Evolutionary conservation across 768 basidiomycete genomes (phyloP), one percentile per base, ranked within the genome.

Genomic region (Rhodotorula babjevae): DNA sequence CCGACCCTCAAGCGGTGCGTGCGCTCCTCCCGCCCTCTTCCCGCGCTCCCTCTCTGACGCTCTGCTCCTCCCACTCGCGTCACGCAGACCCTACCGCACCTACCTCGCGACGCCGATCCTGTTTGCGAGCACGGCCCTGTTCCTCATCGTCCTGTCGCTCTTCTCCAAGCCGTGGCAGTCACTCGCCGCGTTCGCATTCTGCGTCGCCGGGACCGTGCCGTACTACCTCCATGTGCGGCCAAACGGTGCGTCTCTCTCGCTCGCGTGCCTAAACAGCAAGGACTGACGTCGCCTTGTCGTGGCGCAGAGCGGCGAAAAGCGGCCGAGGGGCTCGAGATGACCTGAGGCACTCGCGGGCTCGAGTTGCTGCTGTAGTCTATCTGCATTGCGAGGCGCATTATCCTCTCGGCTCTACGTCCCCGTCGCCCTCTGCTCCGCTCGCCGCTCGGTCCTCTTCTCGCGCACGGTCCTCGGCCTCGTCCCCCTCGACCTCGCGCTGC

Each of bases 131-230:
- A 92, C 93, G 19, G 92, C 93, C 6, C 82, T 93, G 63, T 94
- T 94, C 82, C 84, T 98, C 64, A 83, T 99, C 18, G 90, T 89
- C 77, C 95, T 99, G 92, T 93, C 94, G 3, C 84, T 95, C 63
- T 89, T 94, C 68, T 95, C 95, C 7, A 93, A 94, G 31, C 95
- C 95, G 14, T 82, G 88, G 23, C 90, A 95, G 80, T 93, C 94
- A 0, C 80, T 91, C 12, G 88, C 93, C 15, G 94, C 93, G 12
- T 84, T 96, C 67, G 46, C 44, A 1, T 76, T 76, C 58, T 76
- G 75, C 49, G 47, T 61, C 1, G 75, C 72, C 0, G 75, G 75
- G 12, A 56, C 64, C 1, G 55, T 73, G 1, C 75, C 75, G 0
- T 76, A 68, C 60, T 71, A 68, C n/a, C 46, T 73, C 15, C 71